Conservation (phyloP, 2,329 filamentous ascomycete genomes). For the Colletotrichum tropicale region DNA sequence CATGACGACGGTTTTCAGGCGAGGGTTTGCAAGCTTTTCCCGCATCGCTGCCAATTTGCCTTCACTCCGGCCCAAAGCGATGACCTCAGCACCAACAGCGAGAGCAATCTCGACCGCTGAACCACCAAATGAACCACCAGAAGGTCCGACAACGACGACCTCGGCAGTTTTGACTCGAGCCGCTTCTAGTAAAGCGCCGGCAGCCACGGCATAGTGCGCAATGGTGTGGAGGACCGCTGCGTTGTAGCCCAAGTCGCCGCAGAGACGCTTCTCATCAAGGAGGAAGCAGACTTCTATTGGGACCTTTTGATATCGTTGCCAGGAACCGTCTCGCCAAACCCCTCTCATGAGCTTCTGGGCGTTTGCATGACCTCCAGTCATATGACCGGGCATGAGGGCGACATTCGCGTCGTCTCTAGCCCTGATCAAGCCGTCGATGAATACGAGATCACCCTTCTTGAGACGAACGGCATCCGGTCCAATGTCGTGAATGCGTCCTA, state of each 20-base stretch:
- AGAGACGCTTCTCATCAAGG: slow-evolving; percentile 35
- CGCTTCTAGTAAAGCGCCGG: slow-evolving; percentile 44
- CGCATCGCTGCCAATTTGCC: slow-evolving; percentile 29
- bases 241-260: slow-evolving; percentile 40
- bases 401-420: slow-evolving; percentile 33
- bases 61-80: slow-evolving; percentile 53
- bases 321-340: slow-evolving; percentile 35
- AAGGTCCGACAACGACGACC: slow-evolving; percentile 52
- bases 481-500: slow-evolving; percentile 39
- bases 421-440: slow-evolving; percentile 30
- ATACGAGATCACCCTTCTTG: slow-evolving; percentile 36
- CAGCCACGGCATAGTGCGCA: slow-evolving; percentile 40
- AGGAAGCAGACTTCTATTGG: slow-evolving; percentile 37
- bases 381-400: slow-evolving; percentile 32
- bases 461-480: slow-evolving; percentile 35
- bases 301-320: slow-evolving; percentile 30
- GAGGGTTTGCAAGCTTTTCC: slow-evolving; percentile 27
- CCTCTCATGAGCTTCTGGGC: slow-evolving; percentile 28
- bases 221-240: slow-evolving; percentile 44
- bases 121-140: slow-evolving; percentile 54
- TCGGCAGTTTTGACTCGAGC: slow-evolving; percentile 50
- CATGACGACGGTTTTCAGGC: slow-evolving; percentile 41
- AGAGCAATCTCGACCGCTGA: slow-evolving; percentile 52
- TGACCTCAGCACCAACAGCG: slow-evolving; percentile 55
- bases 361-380: slow-evolving; percentile 25